Evolutionary conservation across 306 rosid genomes (phyloP), one percentile per base, ranked within the genome.

Genomic region (Cicer chorassanicum): DNA sequence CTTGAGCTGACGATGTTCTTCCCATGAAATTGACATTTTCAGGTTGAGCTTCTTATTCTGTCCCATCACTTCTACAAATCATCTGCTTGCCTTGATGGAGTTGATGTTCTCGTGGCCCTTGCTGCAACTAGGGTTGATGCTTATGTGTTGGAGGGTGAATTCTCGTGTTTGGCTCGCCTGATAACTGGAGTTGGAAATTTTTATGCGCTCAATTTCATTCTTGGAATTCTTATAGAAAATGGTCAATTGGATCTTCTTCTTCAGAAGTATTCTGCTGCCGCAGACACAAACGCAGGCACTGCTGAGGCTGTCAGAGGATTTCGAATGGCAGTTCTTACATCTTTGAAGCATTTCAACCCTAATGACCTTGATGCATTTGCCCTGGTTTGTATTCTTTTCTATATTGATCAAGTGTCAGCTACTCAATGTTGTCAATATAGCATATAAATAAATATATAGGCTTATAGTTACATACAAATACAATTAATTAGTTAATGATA

Each of bases 11-110:
- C 75, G 19, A 18, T 75, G 57, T 38, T 68, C 79, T 62, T 39
- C 64, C 62, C 38, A 19, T 70, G 71, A 64, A 46, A 68, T 74
- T 82, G 71, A 1, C 81, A 72, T 76, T 89, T 85, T 64, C 89
- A 93, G 98, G 98, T 93, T 72, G 98, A 93, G 88, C 98, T 93
- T 74, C 93, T 93, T 70, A 93, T 93, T 82, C 84, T 93, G 70
- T 91, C 98, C 39, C 98, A 91, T 73, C 98, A 93, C 87, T 93
- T 93, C 86, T 91, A 93, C 91, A 93, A 91, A 67, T 90, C 89
- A 84, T 93, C 98, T 34, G 89, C 98, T 77, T 93, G 98, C 89
- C 96, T 93, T 53, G 98, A 93, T 80, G 98, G 98, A 80, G 98
- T 91, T 77, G 98, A 93, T 90, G 98, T 93, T 75, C 98, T 93